A percentile compares a stretch with the other conserved stretches of the same genome.
Conservation (phyloP, 2,329 filamentous ascomycete genomes). For the Fusarium robinianum region DNA sequence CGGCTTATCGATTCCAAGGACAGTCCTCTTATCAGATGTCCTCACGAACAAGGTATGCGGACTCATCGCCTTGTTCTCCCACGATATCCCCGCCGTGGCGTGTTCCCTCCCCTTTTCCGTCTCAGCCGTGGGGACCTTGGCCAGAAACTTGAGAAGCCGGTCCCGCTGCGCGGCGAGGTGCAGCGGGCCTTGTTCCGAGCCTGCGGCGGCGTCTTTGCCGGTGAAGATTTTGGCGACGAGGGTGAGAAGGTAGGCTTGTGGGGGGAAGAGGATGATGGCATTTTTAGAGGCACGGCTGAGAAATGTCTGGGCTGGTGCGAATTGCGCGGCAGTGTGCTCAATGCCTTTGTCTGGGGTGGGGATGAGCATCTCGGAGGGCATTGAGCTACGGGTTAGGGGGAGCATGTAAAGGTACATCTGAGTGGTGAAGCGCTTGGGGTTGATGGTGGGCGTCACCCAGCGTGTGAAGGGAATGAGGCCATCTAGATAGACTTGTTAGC, state of each 20-base stretch:
- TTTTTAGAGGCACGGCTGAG: slow-evolving; percentile 64
- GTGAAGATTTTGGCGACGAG: slow-evolving; percentile 60
- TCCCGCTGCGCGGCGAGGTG: slow-evolving; percentile 56
- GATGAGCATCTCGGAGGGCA: slow-evolving; percentile 58
- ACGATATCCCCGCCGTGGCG: slow-evolving; percentile 53
- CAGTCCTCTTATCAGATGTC: slow-evolving; percentile 50
- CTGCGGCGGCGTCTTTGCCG: slow-evolving; percentile 37
- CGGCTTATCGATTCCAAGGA: slow-evolving; percentile 62
- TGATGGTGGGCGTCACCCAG: slow-evolving; percentile 81
- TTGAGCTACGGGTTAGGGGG: slow-evolving; percentile 50
- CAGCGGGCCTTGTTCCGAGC: slow-evolving; percentile 32
- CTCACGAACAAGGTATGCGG: slow-evolving; percentile 54
- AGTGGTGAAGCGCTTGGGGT: slow-evolving; percentile 82
- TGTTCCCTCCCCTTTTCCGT: slow-evolving; percentile 47
- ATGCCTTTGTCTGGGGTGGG: slow-evolving; percentile 72
- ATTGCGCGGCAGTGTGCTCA: slow-evolving; percentile 74
- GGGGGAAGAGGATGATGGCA: slow-evolving; percentile 84
- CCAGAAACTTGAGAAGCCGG: slow-evolving; percentile 59
- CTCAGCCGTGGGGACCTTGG: slow-evolving; percentile 47
- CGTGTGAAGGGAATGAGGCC: slow-evolving; percentile 80
- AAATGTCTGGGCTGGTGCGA: slow-evolving; percentile 73
- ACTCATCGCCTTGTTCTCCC: slow-evolving; percentile 66
- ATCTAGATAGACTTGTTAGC: slow-evolving; percentile 47
- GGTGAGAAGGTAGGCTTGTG: slow-evolving; percentile 77
- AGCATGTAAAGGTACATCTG: slow-evolving; percentile 97